Conservation (phyloP, 495 filamentous ascomycete species). For the Neurospora africana region DNA sequence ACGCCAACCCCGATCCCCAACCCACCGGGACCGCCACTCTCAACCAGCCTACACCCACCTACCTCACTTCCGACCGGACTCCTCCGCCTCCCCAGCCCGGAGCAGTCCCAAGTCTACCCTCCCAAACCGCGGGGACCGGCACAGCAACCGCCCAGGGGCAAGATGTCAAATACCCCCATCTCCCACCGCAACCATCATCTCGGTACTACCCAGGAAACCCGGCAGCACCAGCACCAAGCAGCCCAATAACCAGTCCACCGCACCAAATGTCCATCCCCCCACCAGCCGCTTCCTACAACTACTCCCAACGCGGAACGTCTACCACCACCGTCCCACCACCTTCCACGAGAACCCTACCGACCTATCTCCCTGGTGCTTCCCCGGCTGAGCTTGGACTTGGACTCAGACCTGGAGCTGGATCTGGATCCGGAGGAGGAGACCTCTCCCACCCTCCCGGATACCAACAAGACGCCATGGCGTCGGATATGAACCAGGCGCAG, state of each 20-base stretch:
- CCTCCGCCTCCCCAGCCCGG: conserved; percentile 56
- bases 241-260: conserved; percentile 27
- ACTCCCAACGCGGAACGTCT: conserved; percentile 26
- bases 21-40: conserved; percentile 37
- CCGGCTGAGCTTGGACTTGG: neutral
- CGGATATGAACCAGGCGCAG: conserved; percentile 17
- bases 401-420: neutral
- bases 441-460: conserved; percentile 22
- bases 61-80: conserved; percentile 18
- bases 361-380: neutral
- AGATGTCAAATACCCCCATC: neutral
- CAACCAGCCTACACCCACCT: conserved; percentile 25
- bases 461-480: conserved; percentile 46
- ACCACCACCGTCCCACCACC: conserved; percentile 14
- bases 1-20: conserved; percentile 31
- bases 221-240: conserved; percentile 6
- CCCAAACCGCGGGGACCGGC: neutral
- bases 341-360: neutral
- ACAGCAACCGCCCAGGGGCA: neutral
- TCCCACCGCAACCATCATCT: neutral
- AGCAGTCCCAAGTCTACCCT: conserved; percentile 15
- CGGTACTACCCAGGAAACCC: neutral
- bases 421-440: neutral
- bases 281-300: conserved; percentile 16
- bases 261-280: conserved; percentile 33